Evolutionary conservation across 768 basidiomycete genomes (phyloP).

Genomic region (Russula ochroleuca): DNA sequence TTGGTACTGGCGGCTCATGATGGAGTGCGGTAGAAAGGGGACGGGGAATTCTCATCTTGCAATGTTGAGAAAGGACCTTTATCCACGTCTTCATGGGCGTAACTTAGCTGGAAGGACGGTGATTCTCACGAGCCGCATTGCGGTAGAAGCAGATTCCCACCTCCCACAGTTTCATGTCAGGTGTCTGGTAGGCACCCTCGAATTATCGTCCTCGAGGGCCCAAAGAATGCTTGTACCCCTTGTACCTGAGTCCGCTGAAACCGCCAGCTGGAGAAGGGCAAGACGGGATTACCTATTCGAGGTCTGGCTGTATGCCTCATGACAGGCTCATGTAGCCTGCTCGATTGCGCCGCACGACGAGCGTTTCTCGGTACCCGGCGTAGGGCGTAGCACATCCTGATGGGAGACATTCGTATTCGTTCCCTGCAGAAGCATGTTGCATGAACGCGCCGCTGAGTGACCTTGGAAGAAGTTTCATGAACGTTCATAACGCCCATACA

Average conservation of each 20-base stretch:
- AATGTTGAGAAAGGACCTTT: not conserved
- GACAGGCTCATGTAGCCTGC: too few species aligned
- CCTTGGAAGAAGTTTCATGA: not conserved
- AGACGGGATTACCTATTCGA: not conserved
- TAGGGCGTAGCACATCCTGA: not conserved
- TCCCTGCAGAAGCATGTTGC: not conserved
- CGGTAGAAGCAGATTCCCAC: conserved; percentile 1
- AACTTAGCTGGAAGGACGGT: not conserved
- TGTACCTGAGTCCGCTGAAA: not conserved
- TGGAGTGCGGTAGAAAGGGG: not conserved
- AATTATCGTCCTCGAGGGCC: not conserved
- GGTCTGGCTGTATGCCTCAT: not conserved
- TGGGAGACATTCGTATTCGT: not conserved
- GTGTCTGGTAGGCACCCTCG: not conserved
- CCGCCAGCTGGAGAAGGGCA: not conserved
- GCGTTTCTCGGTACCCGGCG: not conserved
- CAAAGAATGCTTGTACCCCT: not conserved
- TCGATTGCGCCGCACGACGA: not conserved
- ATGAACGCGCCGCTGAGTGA: not conserved
- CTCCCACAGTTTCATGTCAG: not conserved
- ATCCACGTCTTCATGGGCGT: conserved; percentile 1
- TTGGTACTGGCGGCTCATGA: not conserved
- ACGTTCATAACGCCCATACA: not conserved
- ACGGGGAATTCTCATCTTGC: not conserved
- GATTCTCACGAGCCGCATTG: not conserved